Percentiles rank a stretch among this genome's conserved stretches.
phyloP scores from a whole-genome alignment of 1,139 yeast genomes.

The Neolecta irregularis region DNA sequence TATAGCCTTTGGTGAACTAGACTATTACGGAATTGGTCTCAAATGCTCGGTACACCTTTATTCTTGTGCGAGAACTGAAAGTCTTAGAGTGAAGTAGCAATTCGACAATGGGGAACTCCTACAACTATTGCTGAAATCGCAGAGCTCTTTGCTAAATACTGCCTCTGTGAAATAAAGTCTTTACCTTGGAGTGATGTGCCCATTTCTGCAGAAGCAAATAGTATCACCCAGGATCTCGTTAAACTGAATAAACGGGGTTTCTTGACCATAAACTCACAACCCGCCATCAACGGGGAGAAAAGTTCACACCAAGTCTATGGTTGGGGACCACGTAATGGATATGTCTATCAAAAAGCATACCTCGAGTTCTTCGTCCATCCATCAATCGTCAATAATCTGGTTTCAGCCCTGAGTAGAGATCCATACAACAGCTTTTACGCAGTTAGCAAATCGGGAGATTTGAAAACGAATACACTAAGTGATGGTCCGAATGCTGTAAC shows the following conservation, averaged over 20 bases:
- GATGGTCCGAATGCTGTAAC: slow-evolving; percentile 83
- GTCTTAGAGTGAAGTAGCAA: slow-evolving; percentile 52
- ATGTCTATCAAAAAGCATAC: slow-evolving; percentile 85
- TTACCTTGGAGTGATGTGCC: slow-evolving; percentile 96
- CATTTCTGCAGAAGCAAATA: slow-evolving; percentile 56
- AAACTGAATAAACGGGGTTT: slow-evolving; percentile 50
- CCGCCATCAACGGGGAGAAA: slow-evolving; percentile 68
- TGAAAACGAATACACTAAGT: slow-evolving; percentile 50
- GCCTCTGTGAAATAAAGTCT: slow-evolving; percentile 53
- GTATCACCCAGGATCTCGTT: slow-evolving; percentile 46
- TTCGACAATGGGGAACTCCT: slow-evolving; percentile 82
- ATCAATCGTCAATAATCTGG: slow-evolving; percentile 29
- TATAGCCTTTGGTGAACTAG: slow-evolving; percentile 87
- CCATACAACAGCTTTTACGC: slow-evolving; percentile 60
- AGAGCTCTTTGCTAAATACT: slow-evolving; percentile 44
- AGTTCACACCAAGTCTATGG: slow-evolving; percentile 65
- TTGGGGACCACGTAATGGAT: slow-evolving; percentile 93
- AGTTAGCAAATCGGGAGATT: slow-evolving; percentile 42
- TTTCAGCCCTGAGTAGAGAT: slow-evolving; percentile 31
- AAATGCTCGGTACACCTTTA: too few relatives aligned
- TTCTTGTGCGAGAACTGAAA: slow-evolving; percentile 18
- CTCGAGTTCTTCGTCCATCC: slow-evolving; percentile 69
- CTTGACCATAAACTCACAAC: slow-evolving; percentile 84
- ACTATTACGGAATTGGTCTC: slow-evolving; percentile 40
- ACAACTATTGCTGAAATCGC: slow-evolving; percentile 42